Evolutionary conservation across 148 eudicot species (phyloP).

Genomic region (Chenopodium quinoa): DNA sequence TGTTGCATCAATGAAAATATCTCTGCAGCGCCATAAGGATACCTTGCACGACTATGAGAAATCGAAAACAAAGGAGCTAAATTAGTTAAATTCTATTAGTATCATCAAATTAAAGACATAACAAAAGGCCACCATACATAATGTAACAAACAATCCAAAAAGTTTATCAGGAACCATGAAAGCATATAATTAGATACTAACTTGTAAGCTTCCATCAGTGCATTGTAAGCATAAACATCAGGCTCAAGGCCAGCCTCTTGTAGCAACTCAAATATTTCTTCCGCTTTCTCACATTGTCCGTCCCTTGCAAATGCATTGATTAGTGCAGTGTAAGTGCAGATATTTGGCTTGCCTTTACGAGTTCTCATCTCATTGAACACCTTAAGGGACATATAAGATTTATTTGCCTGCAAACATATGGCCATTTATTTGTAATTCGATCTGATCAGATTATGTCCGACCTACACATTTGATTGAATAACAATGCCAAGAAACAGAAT

Average conservation of each 20-base stretch:
- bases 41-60: conserved; percentile 73
- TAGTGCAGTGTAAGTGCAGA: conserved; percentile 82
- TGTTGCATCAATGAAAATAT: conserved; percentile 83
- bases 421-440: conserved; percentile 2
- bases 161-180: too few species aligned
- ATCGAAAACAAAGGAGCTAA: conserved; percentile 13
- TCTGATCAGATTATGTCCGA: not conserved
- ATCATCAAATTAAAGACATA: too few species aligned
- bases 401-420: conserved; percentile 58
- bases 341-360: conserved; percentile 67
- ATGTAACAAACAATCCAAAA: too few species aligned
- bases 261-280: conserved; percentile 79
- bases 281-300: conserved; percentile 90
- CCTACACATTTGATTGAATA: not conserved
- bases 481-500: not conserved
- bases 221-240: conserved; percentile 88
- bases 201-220: conserved; percentile 96
- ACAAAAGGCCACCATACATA: too few species aligned
- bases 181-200: conserved; percentile 20
- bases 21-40: conserved; percentile 75
- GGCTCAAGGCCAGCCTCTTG: conserved; percentile 84
- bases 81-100: not conserved
- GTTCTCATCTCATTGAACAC: conserved; percentile 72
- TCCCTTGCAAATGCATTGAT: conserved; percentile 88
- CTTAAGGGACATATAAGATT: conserved; percentile 76